Evolutionary conservation across 2,329 filamentous ascomycete species (phyloP).

Genomic region (Orbilia blumenaviensis): DNA sequence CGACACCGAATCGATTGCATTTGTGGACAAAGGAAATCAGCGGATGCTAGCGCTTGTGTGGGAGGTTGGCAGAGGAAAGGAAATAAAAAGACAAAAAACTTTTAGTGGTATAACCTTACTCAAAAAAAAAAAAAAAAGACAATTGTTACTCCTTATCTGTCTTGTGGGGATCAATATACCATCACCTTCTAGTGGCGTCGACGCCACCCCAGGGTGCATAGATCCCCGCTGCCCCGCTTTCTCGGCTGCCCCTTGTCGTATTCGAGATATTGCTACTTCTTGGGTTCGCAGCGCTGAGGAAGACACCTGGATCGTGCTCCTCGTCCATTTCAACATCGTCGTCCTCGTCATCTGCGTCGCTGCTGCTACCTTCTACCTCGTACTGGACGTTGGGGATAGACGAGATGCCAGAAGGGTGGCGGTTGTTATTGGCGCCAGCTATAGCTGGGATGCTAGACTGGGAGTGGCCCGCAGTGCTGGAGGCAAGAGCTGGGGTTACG

Average conservation of each 20-base stretch:
- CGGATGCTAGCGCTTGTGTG: not conserved
- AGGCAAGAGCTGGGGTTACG: slow-evolving; percentile 38
- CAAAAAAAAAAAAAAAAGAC: not conserved
- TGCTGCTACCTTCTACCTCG: slow-evolving; percentile 17
- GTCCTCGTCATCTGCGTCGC: slow-evolving; percentile 55
- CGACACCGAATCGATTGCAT: not conserved
- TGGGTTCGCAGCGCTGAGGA: not conserved
- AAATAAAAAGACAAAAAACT: not conserved
- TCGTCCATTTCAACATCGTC: slow-evolving; percentile 56
- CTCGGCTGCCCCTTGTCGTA: slow-evolving; percentile 33
- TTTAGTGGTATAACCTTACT: not conserved
- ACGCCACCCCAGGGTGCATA: slow-evolving; percentile 46
- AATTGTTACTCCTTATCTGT: not conserved
- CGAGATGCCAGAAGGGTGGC: slow-evolving; percentile 8
- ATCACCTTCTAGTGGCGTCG: slow-evolving; percentile 17
- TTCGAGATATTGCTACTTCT: slow-evolving; percentile 42
- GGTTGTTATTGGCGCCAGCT: not conserved
- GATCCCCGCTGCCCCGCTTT: slow-evolving; percentile 46
- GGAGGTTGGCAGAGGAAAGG: not conserved
- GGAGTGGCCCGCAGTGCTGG: not conserved
- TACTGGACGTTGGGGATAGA: slow-evolving; percentile 23
- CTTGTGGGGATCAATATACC: not conserved
- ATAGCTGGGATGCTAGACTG: not conserved
- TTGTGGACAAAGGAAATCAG: not conserved
- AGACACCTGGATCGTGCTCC: slow-evolving; percentile 28